Percentiles rank a stretch among this genome's conserved stretches.
These are phyloP conservation scores for Phoma sp. DNA, from an alignment of 2,329 filamentous ascomycete genomes.

Conservation along the genomic window DNA sequence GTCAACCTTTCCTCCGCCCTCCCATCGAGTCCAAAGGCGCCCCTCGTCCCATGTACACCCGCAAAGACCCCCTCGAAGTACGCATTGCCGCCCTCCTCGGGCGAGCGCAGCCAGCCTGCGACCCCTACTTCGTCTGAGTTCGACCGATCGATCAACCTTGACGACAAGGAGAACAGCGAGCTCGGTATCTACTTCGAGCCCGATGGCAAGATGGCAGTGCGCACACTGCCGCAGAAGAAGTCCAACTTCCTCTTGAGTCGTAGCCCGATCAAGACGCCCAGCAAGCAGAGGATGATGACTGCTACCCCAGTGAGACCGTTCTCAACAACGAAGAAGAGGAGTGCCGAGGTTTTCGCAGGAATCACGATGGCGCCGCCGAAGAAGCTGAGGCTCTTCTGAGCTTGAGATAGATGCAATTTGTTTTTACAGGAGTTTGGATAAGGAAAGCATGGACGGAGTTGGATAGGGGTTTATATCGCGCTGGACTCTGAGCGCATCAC, in stretches of 20 bases:
- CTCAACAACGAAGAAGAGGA: conserved; percentile 33
- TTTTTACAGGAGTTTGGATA: conserved; percentile 11
- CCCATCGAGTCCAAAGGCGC: conserved; percentile 28
- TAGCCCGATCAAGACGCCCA: conserved; percentile 61
- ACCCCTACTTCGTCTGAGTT: conserved; percentile 41
- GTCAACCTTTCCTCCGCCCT: conserved; percentile 38
- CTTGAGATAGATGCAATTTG: neutral
- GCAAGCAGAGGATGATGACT: conserved; percentile 54
- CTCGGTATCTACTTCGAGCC: conserved; percentile 49
- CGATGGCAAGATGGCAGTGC: conserved; percentile 56
- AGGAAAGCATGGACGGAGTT: conserved; percentile 7
- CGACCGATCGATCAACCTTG: conserved; percentile 33
- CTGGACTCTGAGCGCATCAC: neutral
- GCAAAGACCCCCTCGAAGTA: conserved; percentile 42
- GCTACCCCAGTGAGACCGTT: conserved; percentile 34
- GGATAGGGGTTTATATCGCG: no score
- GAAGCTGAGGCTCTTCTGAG: conserved; percentile 35
- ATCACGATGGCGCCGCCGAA: conserved; percentile 34
- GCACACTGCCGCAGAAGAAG: conserved; percentile 41
- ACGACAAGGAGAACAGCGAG: conserved; percentile 47
- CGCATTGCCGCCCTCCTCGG: conserved; percentile 30
- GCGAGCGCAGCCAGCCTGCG: conserved; percentile 32
- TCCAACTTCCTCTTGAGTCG: conserved; percentile 36
- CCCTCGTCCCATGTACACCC: conserved; percentile 38
- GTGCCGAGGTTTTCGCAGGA: conserved; percentile 24